phyloP scores from a whole-genome alignment of 106 monocot species.

The Dioscorea alata region DNA sequence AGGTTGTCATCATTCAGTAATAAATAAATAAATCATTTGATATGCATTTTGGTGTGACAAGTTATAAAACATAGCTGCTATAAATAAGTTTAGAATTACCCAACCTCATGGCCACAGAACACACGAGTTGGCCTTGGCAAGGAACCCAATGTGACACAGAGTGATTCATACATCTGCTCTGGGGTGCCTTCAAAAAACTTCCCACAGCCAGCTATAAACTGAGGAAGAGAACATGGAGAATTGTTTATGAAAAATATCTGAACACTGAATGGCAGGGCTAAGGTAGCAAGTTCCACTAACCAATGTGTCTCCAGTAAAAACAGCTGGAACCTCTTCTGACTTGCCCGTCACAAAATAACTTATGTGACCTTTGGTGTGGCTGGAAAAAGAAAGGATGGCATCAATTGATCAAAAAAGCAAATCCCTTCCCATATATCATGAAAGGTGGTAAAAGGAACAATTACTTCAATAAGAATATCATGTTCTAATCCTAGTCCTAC shows the following conservation, averaged over 20 bases:
- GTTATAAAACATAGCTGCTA: too few species aligned
- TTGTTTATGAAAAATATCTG: background rate
- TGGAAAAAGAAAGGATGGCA: slow-evolving; percentile 5
- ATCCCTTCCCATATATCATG: background rate
- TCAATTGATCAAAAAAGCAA: background rate
- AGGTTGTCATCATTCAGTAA: too few species aligned
- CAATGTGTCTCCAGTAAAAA: slow-evolving; percentile 98
- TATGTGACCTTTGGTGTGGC: slow-evolving; percentile 95
- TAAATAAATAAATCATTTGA: too few species aligned
- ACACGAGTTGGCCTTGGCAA: slow-evolving; percentile 87
- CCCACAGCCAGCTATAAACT: slow-evolving; percentile 98
- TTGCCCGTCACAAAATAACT: slow-evolving; percentile 85
- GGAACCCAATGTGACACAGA: slow-evolving; percentile 85
- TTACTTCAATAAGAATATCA: too few species aligned
- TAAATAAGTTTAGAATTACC: background rate
- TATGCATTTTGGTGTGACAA: too few species aligned
- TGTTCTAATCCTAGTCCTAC: too few species aligned
- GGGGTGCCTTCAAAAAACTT: slow-evolving; percentile 98
- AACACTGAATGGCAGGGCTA: background rate
- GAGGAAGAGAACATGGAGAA: background rate
- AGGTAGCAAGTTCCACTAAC: slow-evolving; percentile 29
- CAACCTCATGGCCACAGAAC: slow-evolving; percentile 99
- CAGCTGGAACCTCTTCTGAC: slow-evolving; percentile 64
- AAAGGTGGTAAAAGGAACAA: too few species aligned
- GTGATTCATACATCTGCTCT: slow-evolving; percentile 90